Conservation (phyloP, 2,329 filamentous ascomycete species). For the Cladosporium sp. region DNA sequence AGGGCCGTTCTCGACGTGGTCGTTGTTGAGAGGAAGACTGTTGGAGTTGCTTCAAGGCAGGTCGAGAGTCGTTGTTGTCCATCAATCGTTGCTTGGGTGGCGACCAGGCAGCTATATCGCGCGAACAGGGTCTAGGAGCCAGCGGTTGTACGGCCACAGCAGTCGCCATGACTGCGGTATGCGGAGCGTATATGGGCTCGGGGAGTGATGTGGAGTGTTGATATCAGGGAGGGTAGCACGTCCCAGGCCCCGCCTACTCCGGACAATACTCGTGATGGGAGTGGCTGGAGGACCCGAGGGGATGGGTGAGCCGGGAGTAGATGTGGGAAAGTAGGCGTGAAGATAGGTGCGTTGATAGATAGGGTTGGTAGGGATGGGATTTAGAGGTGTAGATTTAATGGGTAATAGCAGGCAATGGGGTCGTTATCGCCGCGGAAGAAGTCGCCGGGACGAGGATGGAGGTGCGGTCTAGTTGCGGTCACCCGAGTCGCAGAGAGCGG, state of each 20-base stretch:
- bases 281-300: constrained; percentile 1
- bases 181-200: constrained; percentile 14
- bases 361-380: constrained; percentile 7
- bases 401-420: constrained; percentile 14
- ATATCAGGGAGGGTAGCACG: constrained; percentile 16
- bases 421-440: not conserved
- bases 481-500: constrained; percentile 26
- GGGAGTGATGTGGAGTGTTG: constrained; percentile 18
- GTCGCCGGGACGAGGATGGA: constrained; percentile 1
- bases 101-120: constrained; percentile 43
- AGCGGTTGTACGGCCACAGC: constrained; percentile 45
- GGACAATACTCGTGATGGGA: constrained; percentile 14
- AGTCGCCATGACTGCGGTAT: constrained; percentile 38
- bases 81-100: constrained; percentile 35
- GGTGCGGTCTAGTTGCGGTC: constrained; percentile 19
- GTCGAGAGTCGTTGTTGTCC: constrained; percentile 40
- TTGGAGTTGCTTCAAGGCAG: constrained; percentile 31
- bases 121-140: constrained; percentile 40
- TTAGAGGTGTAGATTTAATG: constrained; percentile 11
- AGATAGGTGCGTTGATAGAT: constrained; percentile 12
- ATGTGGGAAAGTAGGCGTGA: constrained; percentile 11
- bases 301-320: not conserved
- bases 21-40: constrained; percentile 22
- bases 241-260: constrained; percentile 11
- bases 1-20: constrained; percentile 41